phyloP scores from a whole-genome alignment of 1,284 basidiomycete species.

The Puccinia novopanici region DNA sequence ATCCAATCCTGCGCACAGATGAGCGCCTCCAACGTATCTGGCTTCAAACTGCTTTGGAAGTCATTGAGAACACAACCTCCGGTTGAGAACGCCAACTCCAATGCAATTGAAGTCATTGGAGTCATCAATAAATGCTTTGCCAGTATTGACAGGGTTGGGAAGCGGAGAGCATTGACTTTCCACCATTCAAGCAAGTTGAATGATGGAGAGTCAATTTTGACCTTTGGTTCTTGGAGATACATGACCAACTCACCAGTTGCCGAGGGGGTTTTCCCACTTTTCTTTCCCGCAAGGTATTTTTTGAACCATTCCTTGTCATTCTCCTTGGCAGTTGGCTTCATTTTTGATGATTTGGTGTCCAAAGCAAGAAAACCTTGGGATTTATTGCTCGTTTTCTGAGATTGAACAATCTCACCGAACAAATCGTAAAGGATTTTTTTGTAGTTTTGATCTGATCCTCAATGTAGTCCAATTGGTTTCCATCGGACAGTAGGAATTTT shows the following conservation, averaged over 20 bases:
- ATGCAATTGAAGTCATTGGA: conserved; percentile 11
- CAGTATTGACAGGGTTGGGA: background rate
- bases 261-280: background rate
- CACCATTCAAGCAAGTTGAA: no score
- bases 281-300: background rate
- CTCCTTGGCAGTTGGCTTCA: background rate
- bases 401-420: background rate
- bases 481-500: background rate
- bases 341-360: background rate
- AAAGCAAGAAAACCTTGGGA: background rate
- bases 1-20: no score
- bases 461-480: background rate
- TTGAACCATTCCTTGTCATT: background rate
- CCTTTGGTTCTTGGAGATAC: background rate
- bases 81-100: background rate
- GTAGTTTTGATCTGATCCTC: background rate
- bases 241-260: background rate
- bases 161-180: no score
- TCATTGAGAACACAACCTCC: no score
- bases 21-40: no score
- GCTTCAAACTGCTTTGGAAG: no score
- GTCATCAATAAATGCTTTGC: background rate
- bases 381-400: background rate
- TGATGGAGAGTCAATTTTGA: background rate
- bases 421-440: background rate